phyloP scores from a whole-genome alignment of 192 early-diverging fungal species.

The Kickxella alabastrina region DNA sequence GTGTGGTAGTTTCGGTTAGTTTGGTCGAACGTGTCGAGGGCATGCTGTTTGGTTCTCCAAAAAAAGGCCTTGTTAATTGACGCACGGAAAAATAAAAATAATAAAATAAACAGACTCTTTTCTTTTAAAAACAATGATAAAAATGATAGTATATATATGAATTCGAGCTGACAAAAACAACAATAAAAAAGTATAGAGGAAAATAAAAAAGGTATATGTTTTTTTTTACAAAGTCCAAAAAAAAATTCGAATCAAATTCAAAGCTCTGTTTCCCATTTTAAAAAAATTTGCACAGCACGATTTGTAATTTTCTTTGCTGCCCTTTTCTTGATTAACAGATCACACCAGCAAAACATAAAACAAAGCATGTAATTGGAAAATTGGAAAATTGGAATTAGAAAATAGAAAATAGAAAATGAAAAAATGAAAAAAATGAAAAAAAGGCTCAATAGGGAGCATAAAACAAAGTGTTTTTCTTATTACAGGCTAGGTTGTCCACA shows the following conservation, averaged over 20 bases:
- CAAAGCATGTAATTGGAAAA: not conserved
- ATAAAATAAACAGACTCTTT: not conserved
- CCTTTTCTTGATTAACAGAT: no score
- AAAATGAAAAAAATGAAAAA: slow-evolving; percentile 10
- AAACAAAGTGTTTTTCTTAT: slow-evolving; percentile 28
- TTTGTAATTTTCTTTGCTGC: no score
- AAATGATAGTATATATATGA: not conserved
- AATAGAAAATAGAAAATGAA: slow-evolving; percentile 2
- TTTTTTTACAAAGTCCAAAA: no score
- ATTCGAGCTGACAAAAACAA: no score
- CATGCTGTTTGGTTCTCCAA: no score
- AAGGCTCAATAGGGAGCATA: slow-evolving; percentile 11
- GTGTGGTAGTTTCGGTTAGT: no score
- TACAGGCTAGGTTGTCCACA: slow-evolving; percentile 11
- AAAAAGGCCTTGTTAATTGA: no score
- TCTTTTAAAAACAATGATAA: not conserved
- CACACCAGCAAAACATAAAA: not conserved
- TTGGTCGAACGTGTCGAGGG: no score
- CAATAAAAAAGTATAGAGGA: no score
- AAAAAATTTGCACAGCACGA: not conserved
- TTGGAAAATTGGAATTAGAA: not conserved
- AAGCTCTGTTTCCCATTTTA: no score
- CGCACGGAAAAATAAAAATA: not conserved
- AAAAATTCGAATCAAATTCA: no score
- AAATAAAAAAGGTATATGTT: no score